These are phyloP conservation scores for Arachis hypogaea DNA, from an alignment of 306 rosid species.

Conservation along the genomic window DNA sequence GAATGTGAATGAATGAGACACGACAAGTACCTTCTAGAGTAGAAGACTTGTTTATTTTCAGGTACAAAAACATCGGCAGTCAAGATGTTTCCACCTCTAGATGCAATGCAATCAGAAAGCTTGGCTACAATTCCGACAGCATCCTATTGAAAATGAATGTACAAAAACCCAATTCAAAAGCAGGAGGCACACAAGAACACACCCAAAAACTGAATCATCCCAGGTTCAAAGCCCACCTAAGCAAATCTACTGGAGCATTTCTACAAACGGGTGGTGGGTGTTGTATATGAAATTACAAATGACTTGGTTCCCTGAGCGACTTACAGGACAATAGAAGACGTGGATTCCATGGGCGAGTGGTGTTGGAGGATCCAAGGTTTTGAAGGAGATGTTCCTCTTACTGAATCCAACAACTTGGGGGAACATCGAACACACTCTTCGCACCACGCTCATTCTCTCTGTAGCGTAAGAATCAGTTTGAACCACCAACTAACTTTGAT, in stretches of 20 bases:
- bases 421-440: conserved; percentile 50
- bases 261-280: too few species aligned
- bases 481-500: neutral
- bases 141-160: conserved; percentile 54
- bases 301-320: neutral
- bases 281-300: too few species aligned
- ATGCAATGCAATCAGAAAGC: conserved; percentile 91
- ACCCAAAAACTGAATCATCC: neutral
- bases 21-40: conserved; percentile 77
- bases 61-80: conserved; percentile 92
- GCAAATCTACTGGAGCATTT: too few species aligned
- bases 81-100: conserved; percentile 88
- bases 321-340: conserved; percentile 84
- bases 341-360: conserved; percentile 82
- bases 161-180: conserved; percentile 45
- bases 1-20: too few species aligned
- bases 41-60: conserved; percentile 79
- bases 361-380: conserved; percentile 54
- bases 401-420: conserved; percentile 55
- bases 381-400: conserved; percentile 48
- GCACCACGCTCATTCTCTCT: conserved; percentile 49
- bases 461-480: neutral
- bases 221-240: neutral
- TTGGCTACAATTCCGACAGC: conserved; percentile 93
- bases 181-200: neutral